A percentile compares a stretch with the other conserved stretches of the same genome.
phyloP scores from a whole-genome alignment of 306 rosid species.

The Psophocarpus tetragonolobus region DNA sequence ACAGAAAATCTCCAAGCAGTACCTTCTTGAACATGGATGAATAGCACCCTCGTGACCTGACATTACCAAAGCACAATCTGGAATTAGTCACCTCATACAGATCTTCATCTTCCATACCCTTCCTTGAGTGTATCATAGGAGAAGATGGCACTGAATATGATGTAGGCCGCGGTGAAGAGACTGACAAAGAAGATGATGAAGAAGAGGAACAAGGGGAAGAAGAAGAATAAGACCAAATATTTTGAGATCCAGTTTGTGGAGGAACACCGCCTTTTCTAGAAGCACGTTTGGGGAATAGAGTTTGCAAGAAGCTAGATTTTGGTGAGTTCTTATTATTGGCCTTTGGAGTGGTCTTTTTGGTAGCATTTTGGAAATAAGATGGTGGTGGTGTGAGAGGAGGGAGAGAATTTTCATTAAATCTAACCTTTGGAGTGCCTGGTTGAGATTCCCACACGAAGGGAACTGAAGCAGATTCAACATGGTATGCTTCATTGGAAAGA shows the following conservation, averaged over 20 bases:
- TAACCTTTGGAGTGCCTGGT: constrained; percentile 55
- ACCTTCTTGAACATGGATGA: constrained; percentile 63
- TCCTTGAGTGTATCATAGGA: constrained; percentile 36
- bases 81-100: constrained; percentile 35
- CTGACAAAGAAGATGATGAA: constrained; percentile 31
- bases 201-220: constrained; percentile 41
- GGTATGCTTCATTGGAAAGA: constrained; percentile 43
- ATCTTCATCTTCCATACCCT: constrained; percentile 31
- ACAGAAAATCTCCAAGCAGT: constrained; percentile 44
- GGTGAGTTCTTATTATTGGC: constrained; percentile 35
- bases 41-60: constrained; percentile 43
- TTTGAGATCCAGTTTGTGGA: background rate
- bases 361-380: constrained; percentile 43
- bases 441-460: constrained; percentile 55
- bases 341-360: constrained; percentile 20
- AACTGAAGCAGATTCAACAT: constrained; percentile 40
- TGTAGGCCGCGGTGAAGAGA: constrained; percentile 17
- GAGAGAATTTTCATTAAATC: constrained; percentile 27
- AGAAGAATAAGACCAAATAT: constrained; percentile 26
- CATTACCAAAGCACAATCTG: constrained; percentile 33
- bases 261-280: constrained; percentile 18
- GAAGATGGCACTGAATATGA: constrained; percentile 49
- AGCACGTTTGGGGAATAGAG: constrained; percentile 47
- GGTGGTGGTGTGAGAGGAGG: constrained; percentile 59
- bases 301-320: constrained; percentile 32